These are phyloP conservation scores for Bertia moriformis DNA, from an alignment of 2,329 filamentous ascomycete genomes.

Conservation along the genomic window DNA sequence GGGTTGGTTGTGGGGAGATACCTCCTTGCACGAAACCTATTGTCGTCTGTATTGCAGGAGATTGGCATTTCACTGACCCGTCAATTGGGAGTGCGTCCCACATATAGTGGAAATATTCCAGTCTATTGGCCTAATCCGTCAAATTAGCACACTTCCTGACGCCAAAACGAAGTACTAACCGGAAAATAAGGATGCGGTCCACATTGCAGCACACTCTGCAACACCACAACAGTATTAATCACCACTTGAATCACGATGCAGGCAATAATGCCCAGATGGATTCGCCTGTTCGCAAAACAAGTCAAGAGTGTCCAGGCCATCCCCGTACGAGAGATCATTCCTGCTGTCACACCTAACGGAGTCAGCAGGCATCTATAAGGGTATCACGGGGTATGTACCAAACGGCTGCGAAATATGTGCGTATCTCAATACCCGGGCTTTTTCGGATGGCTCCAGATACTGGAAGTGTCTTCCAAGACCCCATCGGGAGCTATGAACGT, in stretches of 20 bases:
- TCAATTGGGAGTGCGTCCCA: constrained; percentile 17
- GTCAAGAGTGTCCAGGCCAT: constrained; percentile 19
- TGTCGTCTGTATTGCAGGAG: constrained; percentile 14
- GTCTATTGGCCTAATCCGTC: too few relatives aligned
- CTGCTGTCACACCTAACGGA: constrained; percentile 12
- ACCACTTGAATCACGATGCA: constrained; percentile 15
- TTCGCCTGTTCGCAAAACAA: constrained; percentile 13
- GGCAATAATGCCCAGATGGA: constrained; percentile 14
- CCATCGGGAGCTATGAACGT: constrained; percentile 9
- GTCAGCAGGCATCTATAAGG: constrained; percentile 2
- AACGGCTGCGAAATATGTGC: constrained; percentile 11
- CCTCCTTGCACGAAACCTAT: constrained; percentile 18
- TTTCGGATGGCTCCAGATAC: constrained; percentile 11
- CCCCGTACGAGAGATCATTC: constrained; percentile 17
- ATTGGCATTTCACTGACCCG: constrained; percentile 17
- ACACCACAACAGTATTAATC: constrained; percentile 14
- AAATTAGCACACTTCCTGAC: too few relatives aligned
- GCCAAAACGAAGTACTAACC: constrained; percentile 4
- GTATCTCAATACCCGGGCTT: constrained; percentile 11
- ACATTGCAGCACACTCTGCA: constrained; percentile 18
- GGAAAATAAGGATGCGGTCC: constrained; percentile 15
- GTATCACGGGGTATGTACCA: not conserved
- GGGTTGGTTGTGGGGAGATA: not conserved
- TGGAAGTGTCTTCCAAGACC: constrained; percentile 16
- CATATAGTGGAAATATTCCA: constrained; percentile 19